Evolutionary conservation across 495 filamentous ascomycete genomes (phyloP), one percentile per base, ranked within the genome.

Genomic region (Stereocaulon alpinum): DNA sequence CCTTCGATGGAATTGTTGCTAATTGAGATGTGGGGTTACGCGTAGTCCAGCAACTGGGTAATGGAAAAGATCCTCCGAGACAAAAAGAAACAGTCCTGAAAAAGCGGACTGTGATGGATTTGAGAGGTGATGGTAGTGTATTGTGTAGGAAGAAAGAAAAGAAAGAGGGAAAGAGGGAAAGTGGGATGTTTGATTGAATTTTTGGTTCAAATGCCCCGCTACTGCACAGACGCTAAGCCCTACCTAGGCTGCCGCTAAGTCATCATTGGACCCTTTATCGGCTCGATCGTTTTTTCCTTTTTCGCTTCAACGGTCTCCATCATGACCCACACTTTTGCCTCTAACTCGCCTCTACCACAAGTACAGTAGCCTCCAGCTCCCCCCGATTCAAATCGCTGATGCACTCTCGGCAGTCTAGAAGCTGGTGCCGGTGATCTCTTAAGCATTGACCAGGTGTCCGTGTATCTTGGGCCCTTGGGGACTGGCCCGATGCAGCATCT

Each of bases 101-200:
- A 42, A 24, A 24, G 5, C 1, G 1, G 10, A 32, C n/a, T n/a
- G 52, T 41, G 52, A 2, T n/a, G 7, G 14, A 22, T 10, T 30
- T 30, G 7, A 32, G 14, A 50, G 27, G 17, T 11, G 20, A 58
- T 54, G 52, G 64, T 48, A 53, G 43, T 49, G 42, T n/a, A n/a
- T 34, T 32, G 30, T 59, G 49, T 52, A 27, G 30, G 29, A 27
- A 1, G 3, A 3, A 24, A 24, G 3, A 24, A 24, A 24, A 3
- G 30, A 40, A 62, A 57, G 32, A 34, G 49, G 29, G 53, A 18
- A 48, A n/a, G 54, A 62, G 60, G 61, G 68, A 65, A 64, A 61
- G 65, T 61, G 66, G 62, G 61, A 59, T 58, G 58, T 47, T 60
- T 67, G 6, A 59, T 64, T 59, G 49, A 48, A 61, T 24, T 61